Percentiles rank a stretch among this genome's conserved stretches.
Conservation (phyloP, 352 stramenopile genomes). For the Albugo laibachii region DNA sequence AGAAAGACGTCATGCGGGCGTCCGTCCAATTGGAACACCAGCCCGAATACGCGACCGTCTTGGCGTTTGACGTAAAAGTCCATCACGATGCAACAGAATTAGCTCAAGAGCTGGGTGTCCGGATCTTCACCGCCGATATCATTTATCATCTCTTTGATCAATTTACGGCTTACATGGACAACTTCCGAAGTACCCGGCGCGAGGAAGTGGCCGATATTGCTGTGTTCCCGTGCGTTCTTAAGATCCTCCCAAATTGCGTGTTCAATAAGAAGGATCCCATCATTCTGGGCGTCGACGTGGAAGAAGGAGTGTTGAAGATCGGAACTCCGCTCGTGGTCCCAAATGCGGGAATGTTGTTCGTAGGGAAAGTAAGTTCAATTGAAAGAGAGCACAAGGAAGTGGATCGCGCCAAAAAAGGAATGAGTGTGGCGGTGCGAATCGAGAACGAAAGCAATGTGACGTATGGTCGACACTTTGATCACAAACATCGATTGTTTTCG, state of each 20-base stretch:
- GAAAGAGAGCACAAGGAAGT: conserved; percentile 92
- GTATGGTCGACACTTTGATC: conserved; percentile 96
- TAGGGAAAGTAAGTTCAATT: conserved; percentile 93
- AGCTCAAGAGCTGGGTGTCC: conserved; percentile 84
- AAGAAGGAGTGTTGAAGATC: conserved; percentile 95
- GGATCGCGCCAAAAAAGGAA: conserved; percentile 86
- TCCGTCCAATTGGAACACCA: conserved; percentile 97
- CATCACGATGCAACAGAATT: conserved; percentile 85
- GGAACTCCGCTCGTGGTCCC: conserved; percentile 89
- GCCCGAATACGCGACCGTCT: conserved; percentile 92
- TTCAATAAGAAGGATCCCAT: conserved; percentile 99
- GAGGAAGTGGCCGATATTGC: conserved; percentile 85
- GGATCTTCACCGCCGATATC: conserved; percentile 99
- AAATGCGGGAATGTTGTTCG: conserved; percentile 45
- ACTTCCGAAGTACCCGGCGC: conserved; percentile 81
- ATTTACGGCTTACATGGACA: conserved; percentile 95
- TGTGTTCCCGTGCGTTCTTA: conserved; percentile 90
- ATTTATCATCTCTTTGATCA: conserved; percentile 99
- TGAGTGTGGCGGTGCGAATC: conserved; percentile 92
- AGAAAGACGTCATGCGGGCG: conserved; percentile 97
- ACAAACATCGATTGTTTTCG: conserved; percentile 76
- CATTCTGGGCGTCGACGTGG: conserved; percentile 94
- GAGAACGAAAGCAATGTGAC: conserved; percentile 90
- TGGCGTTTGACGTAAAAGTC: conserved; percentile 98
- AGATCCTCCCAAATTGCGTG: conserved; percentile 95